phyloP scores from a whole-genome alignment of 352 stramenopile species.

The Globisporangium cylindrosporum region DNA sequence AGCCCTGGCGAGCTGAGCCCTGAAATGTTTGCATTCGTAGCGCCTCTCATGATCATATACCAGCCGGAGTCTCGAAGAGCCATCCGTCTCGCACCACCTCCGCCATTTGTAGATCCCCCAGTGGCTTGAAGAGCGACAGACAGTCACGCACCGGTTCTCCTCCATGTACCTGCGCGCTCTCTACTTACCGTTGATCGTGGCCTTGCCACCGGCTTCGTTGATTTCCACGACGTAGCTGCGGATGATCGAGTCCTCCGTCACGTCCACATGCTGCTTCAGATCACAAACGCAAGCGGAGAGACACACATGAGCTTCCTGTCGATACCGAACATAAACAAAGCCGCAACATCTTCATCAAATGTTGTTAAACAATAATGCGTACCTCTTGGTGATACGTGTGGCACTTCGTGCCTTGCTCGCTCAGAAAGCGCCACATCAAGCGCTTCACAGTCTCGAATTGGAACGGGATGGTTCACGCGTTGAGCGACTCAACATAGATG shows the following conservation, averaged over 20 bases:
- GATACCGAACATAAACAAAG: not conserved
- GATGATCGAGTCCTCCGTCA: not conserved
- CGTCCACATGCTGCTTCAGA: not conserved
- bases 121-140: conserved; percentile 3
- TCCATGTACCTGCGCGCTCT: not conserved
- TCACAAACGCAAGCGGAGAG: not conserved
- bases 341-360: too few species aligned
- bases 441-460: not conserved
- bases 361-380: not conserved
- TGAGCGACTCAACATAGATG: not conserved
- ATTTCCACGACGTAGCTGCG: not conserved
- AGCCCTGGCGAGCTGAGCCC: not conserved
- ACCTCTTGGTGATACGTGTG: not conserved
- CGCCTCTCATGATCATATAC: not conserved
- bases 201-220: not conserved
- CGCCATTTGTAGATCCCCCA: not conserved
- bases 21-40: not conserved
- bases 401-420: not conserved
- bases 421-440: not conserved
- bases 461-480: not conserved
- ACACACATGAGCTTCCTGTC: not conserved
- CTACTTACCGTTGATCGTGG: not conserved
- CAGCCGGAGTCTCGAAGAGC: not conserved
- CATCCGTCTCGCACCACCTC: not conserved
- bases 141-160: not conserved